Base-by-base conservation (phyloP, 768 basidiomycete genomes). In the Xerocomellus amylosporus region DNA sequence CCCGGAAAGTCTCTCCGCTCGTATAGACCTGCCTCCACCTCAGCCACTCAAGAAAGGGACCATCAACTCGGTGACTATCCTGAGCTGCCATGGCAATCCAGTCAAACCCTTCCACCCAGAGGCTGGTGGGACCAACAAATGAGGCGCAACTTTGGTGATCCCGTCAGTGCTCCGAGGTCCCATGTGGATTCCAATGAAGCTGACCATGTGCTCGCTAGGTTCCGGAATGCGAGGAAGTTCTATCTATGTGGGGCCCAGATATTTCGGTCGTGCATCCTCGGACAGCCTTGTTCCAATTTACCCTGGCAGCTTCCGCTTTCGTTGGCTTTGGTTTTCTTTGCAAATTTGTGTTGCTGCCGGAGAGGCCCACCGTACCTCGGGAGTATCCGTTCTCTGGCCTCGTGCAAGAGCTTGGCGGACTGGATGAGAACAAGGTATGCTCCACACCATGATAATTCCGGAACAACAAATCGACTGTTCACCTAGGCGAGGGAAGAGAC, bases 191-290 rank as follows among this genome's bases (percentile, higher is more conserved):
- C 26, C 6, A 14, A 31, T 39, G 53, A 28, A 53, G 58, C 56
- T 59, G 45, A 65, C 43, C 63, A 51, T 46, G 52, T 38, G 56
- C 24, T 41, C 37, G 37, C 42, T 63, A 93, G 91, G 71, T 91
- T 31, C 90, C 89, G 55, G 89, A 91, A 70, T 77, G 82, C 64
- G 89, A 92, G 48, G 91, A 93, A 63, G 74, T 88, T 22, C 71
- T 87, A 52, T 90, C 87, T 36, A 90, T 93, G 87, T 93, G 89
- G 89, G 89, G 90, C 24, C 90, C 90, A 20, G 91, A 93, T 64
- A 74, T 82, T 28, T 80, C 90, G 38, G 77, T 78, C 20, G 73
- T 89, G 13, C 72, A 77, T 13, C 84, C 88, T 24, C 69, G 77
- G 8, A 77, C 68, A 2, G 90, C 91, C 8, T 68, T 87, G 34